Conservation (phyloP, 176 grass and related monocot species). For the Miscanthus lutarioriparius region DNA sequence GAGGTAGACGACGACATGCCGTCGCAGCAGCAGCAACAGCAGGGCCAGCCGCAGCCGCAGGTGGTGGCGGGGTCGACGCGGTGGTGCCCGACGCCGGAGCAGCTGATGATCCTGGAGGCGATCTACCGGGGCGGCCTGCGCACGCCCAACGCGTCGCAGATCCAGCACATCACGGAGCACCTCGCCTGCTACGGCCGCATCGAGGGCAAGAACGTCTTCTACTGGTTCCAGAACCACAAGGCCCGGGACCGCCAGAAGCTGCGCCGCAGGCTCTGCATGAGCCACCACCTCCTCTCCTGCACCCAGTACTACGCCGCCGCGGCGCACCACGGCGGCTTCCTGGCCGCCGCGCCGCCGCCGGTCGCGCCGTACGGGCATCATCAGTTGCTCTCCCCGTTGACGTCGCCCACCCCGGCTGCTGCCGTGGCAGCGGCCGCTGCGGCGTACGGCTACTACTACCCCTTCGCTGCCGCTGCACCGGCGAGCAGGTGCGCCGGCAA, state of each 20-base stretch:
- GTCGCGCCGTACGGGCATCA: neutral
- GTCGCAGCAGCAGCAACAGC: too few relatives aligned
- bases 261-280: constrained; percentile 74
- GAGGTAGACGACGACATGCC: too few relatives aligned
- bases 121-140: constrained; percentile 83
- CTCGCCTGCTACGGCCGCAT: constrained; percentile 84
- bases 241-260: constrained; percentile 96
- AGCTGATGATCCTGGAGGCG: constrained; percentile 93
- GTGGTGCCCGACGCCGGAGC: constrained; percentile 97
- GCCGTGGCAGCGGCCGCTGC: neutral
- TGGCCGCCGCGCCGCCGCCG: neutral
- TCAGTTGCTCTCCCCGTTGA: constrained; percentile 10
- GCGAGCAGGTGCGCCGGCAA: constrained; percentile 2
- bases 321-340: neutral
- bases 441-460: constrained; percentile 29
- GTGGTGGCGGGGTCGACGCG: constrained; percentile 37
- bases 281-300: constrained; percentile 56
- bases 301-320: constrained; percentile 39
- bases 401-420: constrained; percentile 21
- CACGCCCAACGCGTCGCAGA: constrained; percentile 80
- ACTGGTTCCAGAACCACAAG: constrained; percentile 99
- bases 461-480: neutral
- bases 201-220: constrained; percentile 99
- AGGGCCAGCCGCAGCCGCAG: too few relatives aligned
- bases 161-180: constrained; percentile 93